Base-by-base conservation (phyloP, 1,139 yeast species). In the Zygosaccharomyces sapae region DNA sequence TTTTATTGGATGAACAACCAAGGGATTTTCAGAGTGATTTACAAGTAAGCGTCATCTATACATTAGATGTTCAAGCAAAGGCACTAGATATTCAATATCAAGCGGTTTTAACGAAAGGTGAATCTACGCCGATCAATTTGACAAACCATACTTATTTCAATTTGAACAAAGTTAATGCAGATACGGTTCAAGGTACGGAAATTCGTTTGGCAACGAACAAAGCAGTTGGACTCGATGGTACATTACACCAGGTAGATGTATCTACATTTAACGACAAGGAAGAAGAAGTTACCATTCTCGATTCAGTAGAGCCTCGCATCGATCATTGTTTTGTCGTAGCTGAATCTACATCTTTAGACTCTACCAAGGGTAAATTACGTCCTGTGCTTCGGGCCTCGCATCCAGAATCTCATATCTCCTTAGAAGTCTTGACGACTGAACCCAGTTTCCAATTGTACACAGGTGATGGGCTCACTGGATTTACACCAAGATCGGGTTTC, bases 391-490 rank as follows among this genome's bases (percentile, higher is more conserved):
- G 71, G 56, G 77, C 80, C n/a, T 65, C 67, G 22, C 76, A 76
- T 57, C 78, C 81, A 20, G 68, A 68, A 24, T 67, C 81, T 6
- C 63, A 68, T 10, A 62, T 74, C 41, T 69, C 70, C 41, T 59
- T 83, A 39, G 65, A 64, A 12, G 75, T 78, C 12, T 62, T 66
- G 24, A 70, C 85, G 6, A 82, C 88, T 1, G 89, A 83, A 53
- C 89, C 88, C 4, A 69, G 80, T 4, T 81, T 79, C 71, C 88
- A 82, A 64, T 70, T 83, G 45, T 83, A 82, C 65, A 80, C 87
- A 33, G 86, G 86, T 30, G 81, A 77, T 54, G 70, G 70, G 45
- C 70, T 75, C 48, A 69, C 64, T 5, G 64, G 65, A 22, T 57
- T 55, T 25, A 67, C 69, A 24, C 60, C 70, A 25, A 73, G 86